A percentile compares a stretch with the other conserved stretches of the same genome.
Conservation (phyloP, 2,329 filamentous ascomycete species). For the Neobulgaria alba region DNA sequence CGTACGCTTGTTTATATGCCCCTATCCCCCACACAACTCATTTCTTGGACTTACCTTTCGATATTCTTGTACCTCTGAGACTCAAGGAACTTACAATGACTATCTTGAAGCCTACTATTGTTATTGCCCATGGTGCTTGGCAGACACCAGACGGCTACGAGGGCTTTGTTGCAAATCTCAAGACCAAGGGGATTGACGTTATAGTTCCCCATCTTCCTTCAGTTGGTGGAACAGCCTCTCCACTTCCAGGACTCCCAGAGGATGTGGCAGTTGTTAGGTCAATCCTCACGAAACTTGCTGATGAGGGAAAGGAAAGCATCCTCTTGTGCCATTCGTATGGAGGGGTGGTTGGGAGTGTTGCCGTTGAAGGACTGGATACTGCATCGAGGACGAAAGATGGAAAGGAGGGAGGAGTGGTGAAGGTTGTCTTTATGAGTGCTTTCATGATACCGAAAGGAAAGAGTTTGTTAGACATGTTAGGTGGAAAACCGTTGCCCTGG, state of each 20-base stretch:
- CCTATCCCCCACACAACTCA: no score
- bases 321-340: slow-evolving; percentile 34
- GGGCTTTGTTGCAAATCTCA: slow-evolving; percentile 5
- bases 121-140: slow-evolving; percentile 15
- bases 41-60: no score
- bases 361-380: slow-evolving; percentile 10
- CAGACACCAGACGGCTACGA: slow-evolving; percentile 7
- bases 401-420: slow-evolving; percentile 12
- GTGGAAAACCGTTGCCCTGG: slow-evolving; percentile 13
- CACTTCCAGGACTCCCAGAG: slow-evolving; percentile 9
- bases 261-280: slow-evolving; percentile 23
- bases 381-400: slow-evolving; percentile 4
- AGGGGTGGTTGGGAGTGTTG: slow-evolving; percentile 26
- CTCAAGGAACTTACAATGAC: not conserved
- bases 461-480: slow-evolving; percentile 11
- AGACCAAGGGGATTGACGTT: slow-evolving; percentile 4
- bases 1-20: no score
- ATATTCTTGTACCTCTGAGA: not conserved
- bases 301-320: slow-evolving; percentile 30
- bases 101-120: slow-evolving; percentile 10
- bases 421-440: slow-evolving; percentile 12
- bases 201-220: slow-evolving; percentile 11
- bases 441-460: slow-evolving; percentile 13
- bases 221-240: slow-evolving; percentile 9
- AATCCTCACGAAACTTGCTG: slow-evolving; percentile 27